Evolutionary conservation across 1,139 yeast genomes (phyloP).

Genomic region (Entelexis sorbosivorans): DNA sequence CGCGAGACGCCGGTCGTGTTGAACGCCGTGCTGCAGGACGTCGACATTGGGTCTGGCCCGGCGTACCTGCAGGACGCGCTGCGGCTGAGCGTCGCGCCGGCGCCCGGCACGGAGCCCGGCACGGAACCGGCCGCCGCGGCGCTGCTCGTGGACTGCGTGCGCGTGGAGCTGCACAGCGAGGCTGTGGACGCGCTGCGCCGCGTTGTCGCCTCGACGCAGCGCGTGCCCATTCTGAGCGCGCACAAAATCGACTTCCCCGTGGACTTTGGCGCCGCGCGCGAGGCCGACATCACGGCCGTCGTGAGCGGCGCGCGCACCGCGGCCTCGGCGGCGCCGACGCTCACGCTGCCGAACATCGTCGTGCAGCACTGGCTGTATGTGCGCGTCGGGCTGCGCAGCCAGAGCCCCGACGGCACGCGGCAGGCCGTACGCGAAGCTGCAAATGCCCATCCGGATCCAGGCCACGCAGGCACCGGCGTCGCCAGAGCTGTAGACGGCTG

Average conservation of each 20-base stretch:
- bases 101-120: not conserved
- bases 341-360: not conserved
- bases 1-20: not conserved
- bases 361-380: not conserved
- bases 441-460: not conserved
- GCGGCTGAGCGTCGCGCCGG: not conserved
- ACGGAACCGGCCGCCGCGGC: too few relatives aligned
- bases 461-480: not conserved
- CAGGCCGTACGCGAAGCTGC: not conserved
- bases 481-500: too few relatives aligned
- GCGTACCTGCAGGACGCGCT: slow-evolving; percentile 2
- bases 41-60: not conserved
- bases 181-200: not conserved
- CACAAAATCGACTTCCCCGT: not conserved
- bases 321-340: not conserved
- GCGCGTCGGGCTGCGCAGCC: not conserved
- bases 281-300: not conserved
- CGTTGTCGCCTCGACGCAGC: not conserved
- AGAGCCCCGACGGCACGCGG: slow-evolving; percentile 2
- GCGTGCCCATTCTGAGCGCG: not conserved
- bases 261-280: not conserved
- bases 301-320: not conserved
- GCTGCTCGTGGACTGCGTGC: not conserved
- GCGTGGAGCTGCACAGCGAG: not conserved
- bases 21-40: not conserved